Evolutionary conservation across 352 stramenopile species (phyloP).

Genomic region (Phytophthora pluvialis): DNA sequence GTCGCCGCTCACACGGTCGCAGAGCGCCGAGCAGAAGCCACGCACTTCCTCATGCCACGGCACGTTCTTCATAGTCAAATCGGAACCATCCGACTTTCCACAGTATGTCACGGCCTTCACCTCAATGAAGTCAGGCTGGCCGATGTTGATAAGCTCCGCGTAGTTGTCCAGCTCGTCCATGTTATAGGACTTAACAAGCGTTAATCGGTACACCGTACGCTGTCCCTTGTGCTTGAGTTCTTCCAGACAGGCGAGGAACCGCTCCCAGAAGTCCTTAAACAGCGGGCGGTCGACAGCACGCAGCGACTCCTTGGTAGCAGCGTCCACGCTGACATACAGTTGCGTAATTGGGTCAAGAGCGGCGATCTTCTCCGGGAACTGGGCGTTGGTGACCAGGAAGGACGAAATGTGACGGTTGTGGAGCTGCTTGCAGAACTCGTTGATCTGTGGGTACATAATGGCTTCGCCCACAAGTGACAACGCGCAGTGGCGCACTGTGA

Average conservation of each 20-base stretch:
- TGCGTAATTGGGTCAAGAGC: conserved; percentile 97
- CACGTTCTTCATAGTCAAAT: conserved; percentile 98
- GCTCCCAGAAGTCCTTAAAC: conserved; percentile 98
- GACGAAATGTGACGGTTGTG: conserved; percentile 96
- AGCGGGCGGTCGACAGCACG: conserved; percentile 96
- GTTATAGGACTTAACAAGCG: conserved; percentile 98
- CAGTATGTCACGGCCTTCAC: conserved; percentile 99
- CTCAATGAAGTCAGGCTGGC: conserved; percentile 93
- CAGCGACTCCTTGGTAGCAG: conserved; percentile 95
- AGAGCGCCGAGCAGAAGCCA: conserved; percentile 88
- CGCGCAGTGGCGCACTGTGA: conserved; percentile 96
- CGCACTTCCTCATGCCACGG: conserved; percentile 98
- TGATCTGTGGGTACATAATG: conserved; percentile 99
- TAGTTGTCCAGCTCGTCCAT: conserved; percentile 97
- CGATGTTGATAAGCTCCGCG: conserved; percentile 93
- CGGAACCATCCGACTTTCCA: conserved; percentile 97
- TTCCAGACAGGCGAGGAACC: conserved; percentile 92
- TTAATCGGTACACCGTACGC: conserved; percentile 97
- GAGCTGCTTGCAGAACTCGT: conserved; percentile 96
- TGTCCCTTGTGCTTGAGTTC: conserved; percentile 95
- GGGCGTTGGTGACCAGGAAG: conserved; percentile 99
- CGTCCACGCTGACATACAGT: conserved; percentile 99
- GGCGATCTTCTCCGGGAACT: conserved; percentile 97
- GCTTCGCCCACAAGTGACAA: conserved; percentile 98
- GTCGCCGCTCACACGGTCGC: conserved; percentile 75